Percentiles rank a stretch among this genome's conserved stretches.
These are phyloP conservation scores for Mycena capillaripes DNA, from an alignment of 768 basidiomycete species.

Conservation along the genomic window DNA sequence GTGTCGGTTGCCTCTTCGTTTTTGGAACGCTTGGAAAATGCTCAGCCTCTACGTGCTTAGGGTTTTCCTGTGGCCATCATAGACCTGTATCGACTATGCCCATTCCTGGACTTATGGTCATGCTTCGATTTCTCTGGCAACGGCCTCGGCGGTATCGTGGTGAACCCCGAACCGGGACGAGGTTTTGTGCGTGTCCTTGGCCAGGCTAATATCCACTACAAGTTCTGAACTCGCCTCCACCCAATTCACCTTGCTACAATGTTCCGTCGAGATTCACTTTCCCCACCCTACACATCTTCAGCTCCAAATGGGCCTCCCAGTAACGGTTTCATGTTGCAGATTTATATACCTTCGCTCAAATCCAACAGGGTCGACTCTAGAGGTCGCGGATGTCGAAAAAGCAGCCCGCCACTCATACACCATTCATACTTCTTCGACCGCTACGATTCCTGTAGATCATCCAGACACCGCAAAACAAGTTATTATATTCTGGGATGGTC, in stretches of 20 bases:
- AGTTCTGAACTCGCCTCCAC: slow-evolving; percentile 8
- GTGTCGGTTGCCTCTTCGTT: not conserved
- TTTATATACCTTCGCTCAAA: slow-evolving; percentile 3
- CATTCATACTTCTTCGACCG: slow-evolving; percentile 10
- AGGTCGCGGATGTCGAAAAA: not conserved
- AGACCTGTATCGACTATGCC: not conserved
- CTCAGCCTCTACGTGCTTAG: not conserved
- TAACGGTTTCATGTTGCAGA: not conserved
- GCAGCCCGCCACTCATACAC: not conserved
- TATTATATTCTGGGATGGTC: slow-evolving; percentile 47
- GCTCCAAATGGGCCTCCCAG: not conserved
- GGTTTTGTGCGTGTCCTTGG: not conserved
- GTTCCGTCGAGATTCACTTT: not conserved
- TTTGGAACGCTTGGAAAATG: not conserved
- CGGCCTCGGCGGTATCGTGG: not conserved
- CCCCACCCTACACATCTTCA: slow-evolving; percentile 24
- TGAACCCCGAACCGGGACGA: not conserved
- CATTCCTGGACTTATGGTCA: slow-evolving; percentile 1
- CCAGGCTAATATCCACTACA: not conserved
- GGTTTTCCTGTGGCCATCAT: not conserved
- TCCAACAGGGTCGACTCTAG: not conserved
- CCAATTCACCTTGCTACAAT: not conserved
- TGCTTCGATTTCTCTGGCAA: not conserved
- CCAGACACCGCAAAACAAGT: slow-evolving; percentile 25
- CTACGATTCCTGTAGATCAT: not conserved